Percentiles rank a stretch among this genome's conserved stretches.
These are phyloP conservation scores for Nicotiana obtusifolia DNA, from an alignment of 257 asterid species.

Conservation along the genomic window DNA sequence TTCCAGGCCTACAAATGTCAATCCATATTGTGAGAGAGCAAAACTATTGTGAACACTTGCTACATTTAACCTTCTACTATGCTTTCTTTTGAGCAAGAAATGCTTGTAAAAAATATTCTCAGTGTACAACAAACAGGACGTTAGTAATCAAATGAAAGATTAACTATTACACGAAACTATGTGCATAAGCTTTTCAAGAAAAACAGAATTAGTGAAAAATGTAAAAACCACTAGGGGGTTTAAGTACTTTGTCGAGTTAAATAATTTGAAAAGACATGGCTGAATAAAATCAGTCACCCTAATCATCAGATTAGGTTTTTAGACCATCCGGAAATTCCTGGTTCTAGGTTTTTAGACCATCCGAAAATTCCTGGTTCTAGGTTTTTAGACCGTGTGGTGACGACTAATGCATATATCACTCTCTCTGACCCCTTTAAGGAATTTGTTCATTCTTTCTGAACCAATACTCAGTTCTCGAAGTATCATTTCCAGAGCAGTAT, in stretches of 20 bases:
- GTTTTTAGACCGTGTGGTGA: too few species aligned
- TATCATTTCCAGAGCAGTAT: too few species aligned
- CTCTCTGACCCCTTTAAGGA: neutral
- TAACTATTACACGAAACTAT: neutral
- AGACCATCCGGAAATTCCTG: too few species aligned
- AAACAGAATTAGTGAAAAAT: neutral
- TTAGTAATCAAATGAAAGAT: neutral
- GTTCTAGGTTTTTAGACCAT: too few species aligned
- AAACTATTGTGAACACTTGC: neutral
- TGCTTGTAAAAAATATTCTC: neutral
- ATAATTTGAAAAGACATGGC: neutral
- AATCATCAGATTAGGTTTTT: constrained; percentile 2
- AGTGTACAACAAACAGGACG: neutral
- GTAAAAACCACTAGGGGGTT: neutral
- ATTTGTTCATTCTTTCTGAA: too few species aligned
- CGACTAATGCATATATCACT: neutral
- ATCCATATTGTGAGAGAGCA: constrained; percentile 2
- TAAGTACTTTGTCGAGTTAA: neutral
- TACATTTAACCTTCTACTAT: neutral
- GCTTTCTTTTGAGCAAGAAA: neutral
- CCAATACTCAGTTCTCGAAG: too few species aligned
- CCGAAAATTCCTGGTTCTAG: too few species aligned
- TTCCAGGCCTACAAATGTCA: constrained; percentile 59
- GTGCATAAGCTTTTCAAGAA: neutral
- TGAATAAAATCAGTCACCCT: neutral